A percentile compares a stretch with the other conserved stretches of the same genome.
Evolutionary conservation across 2,329 filamentous ascomycete species (phyloP).

Genomic region (Calonectria henricotiae): DNA sequence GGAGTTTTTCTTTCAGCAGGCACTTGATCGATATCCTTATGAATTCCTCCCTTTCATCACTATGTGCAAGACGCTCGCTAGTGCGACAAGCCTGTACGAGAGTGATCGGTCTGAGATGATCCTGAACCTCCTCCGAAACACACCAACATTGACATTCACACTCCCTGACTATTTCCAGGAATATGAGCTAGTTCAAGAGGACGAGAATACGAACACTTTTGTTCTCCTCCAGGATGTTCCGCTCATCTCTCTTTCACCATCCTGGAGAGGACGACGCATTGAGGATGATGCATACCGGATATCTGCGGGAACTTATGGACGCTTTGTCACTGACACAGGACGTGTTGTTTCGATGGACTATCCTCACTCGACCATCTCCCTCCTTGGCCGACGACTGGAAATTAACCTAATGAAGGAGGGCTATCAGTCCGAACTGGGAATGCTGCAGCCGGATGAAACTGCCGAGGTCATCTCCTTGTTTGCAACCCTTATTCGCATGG

Average conservation of each 20-base stretch:
- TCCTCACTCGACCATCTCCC: constrained; percentile 83
- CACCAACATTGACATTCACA: constrained; percentile 83
- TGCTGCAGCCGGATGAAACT: constrained; percentile 74
- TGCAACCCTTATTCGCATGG: constrained; percentile 77
- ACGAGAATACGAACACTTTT: constrained; percentile 88
- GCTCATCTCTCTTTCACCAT: constrained; percentile 71
- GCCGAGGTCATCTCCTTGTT: constrained; percentile 84
- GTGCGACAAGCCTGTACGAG: constrained; percentile 53
- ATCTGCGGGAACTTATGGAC: constrained; percentile 76
- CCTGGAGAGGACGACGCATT: constrained; percentile 62
- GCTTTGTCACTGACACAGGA: constrained; percentile 84
- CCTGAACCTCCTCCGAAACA: constrained; percentile 76
- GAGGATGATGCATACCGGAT: constrained; percentile 74
- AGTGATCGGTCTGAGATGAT: constrained; percentile 67
- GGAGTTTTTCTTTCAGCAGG: constrained; percentile 75
- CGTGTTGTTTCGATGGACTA: constrained; percentile 85
- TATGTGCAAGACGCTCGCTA: constrained; percentile 77
- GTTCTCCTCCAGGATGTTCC: constrained; percentile 76
- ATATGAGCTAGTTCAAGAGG: constrained; percentile 86
- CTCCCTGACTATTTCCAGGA: constrained; percentile 81
- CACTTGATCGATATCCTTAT: constrained; percentile 86
- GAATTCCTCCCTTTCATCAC: constrained; percentile 86
- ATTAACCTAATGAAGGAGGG: constrained; percentile 75
- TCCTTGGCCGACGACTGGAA: constrained; percentile 84
- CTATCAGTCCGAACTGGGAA: constrained; percentile 69